A percentile compares a stretch with the other conserved stretches of the same genome.
These are phyloP conservation scores for Penicillium sp. DNA, from an alignment of 2,329 filamentous ascomycete species.

Conservation along the genomic window DNA sequence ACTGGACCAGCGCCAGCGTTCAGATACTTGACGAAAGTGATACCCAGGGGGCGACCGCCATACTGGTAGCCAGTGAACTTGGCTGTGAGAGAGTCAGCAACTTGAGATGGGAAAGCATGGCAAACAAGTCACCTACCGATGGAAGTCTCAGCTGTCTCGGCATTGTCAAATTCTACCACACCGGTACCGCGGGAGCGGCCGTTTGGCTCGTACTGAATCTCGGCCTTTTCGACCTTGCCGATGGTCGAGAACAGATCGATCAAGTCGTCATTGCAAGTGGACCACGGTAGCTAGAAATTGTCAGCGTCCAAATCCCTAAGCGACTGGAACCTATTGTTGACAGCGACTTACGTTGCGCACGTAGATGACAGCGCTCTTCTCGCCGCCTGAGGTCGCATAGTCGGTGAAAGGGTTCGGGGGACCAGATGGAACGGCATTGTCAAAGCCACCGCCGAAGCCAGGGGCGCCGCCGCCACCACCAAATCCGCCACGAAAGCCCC, in stretches of 20 bases:
- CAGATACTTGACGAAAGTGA: slow-evolving; percentile 90
- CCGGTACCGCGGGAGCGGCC: slow-evolving; percentile 91
- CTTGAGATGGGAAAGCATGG: slow-evolving; percentile 2
- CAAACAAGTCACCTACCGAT: slow-evolving; percentile 53
- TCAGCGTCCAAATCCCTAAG: too few species aligned
- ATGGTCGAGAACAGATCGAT: slow-evolving; percentile 97
- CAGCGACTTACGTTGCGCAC: slow-evolving; percentile 79
- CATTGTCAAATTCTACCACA: slow-evolving; percentile 85
- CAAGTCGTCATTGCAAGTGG: slow-evolving; percentile 95
- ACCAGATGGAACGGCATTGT: slow-evolving; percentile 44
- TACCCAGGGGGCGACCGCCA: slow-evolving; percentile 83
- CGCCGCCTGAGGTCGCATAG: slow-evolving; percentile 77
- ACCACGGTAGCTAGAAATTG: slow-evolving; percentile 77
- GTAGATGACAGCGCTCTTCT: slow-evolving; percentile 78
- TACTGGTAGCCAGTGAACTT: slow-evolving; percentile 99
- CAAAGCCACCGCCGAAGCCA: slow-evolving; percentile 46
- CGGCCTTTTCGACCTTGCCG: slow-evolving; percentile 95
- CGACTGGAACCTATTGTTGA: too few species aligned
- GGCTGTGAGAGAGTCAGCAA: slow-evolving; percentile 43
- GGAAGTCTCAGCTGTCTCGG: slow-evolving; percentile 81
- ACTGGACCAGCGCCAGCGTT: slow-evolving; percentile 56
- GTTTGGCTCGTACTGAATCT: slow-evolving; percentile 97
- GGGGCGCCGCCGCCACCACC: slow-evolving; percentile 35
- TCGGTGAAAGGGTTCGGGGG: slow-evolving; percentile 86
- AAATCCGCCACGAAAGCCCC: slow-evolving; percentile 21